Base-by-base conservation (phyloP, 164 flowering plant genomes). In the Echeveria elegans region DNA sequence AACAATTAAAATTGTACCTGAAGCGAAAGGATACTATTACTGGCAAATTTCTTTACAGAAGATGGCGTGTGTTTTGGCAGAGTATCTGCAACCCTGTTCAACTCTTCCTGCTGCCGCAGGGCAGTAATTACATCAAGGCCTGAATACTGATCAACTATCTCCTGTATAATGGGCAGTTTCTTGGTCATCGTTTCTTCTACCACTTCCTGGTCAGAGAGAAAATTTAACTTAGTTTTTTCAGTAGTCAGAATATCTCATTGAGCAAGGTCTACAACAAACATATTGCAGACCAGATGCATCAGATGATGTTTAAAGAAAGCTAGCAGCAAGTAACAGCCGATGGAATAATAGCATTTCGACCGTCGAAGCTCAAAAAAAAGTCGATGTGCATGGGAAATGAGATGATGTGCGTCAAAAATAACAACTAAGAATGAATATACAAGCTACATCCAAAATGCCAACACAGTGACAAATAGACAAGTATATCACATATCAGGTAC, bases 71-170 rank as follows among this genome's bases (percentile, higher is more conserved):
- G 82, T 12, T 77, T 76, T 53, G 98, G 96, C 40, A 88, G 74
- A 28, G 86, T 85, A 66, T 78, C 76, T 18, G 96, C 93, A 66
- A 92, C 85, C 75, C 86, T 86, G 72, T 88, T 89, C 59, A 90
- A 73, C 66, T 88, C 96, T 73, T 76, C 68, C 23, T 80, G 73
- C 64, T 92, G 96, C 68, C 82, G 66, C 82, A 81, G 86, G 29
- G 96, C 98, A 48, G 98, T 90, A 28, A 88, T 81, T 75, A 81
- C 81, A 73, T 85, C 88, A 34, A 88, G 85, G 36, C 96, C 97
- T 73, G 83, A 66, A 63, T 90, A 88, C 69, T 71, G 18, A 76
- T 92, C 98, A 60, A 90, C 81, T 47, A 92, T 72, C 75, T 83
- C 61, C 32, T 56, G 2, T 14, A 56, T 19, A 12, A 52, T 23